Percentiles rank a stretch among this genome's conserved stretches.
Evolutionary conservation across 2,329 filamentous ascomycete species (phyloP).

Genomic region (Colletotrichum tanaceti): DNA sequence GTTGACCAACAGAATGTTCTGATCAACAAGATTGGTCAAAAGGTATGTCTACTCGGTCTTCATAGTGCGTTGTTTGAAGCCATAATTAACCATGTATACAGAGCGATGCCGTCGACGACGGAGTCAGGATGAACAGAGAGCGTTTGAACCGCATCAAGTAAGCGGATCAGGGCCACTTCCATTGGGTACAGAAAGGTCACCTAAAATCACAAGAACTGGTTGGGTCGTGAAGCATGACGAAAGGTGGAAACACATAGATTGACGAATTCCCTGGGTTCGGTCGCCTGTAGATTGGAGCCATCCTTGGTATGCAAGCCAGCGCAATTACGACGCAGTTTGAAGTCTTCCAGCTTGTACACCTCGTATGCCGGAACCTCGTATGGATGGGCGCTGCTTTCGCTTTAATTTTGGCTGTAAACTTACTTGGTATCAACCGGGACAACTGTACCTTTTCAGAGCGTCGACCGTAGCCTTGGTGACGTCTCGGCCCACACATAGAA

Average conservation of each 20-base stretch:
- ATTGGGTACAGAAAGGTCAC: not conserved
- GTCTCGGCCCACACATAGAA: slow-evolving; percentile 58
- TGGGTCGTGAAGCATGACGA: not conserved
- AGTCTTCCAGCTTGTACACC: slow-evolving; percentile 45
- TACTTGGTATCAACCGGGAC: not conserved
- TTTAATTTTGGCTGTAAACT: not conserved
- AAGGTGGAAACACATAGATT: not conserved
- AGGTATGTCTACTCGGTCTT: slow-evolving; percentile 64
- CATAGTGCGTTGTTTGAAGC: not conserved
- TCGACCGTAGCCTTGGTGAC: slow-evolving; percentile 56
- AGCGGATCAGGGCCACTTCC: not conserved
- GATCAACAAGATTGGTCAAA: slow-evolving; percentile 80
- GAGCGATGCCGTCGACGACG: slow-evolving; percentile 86
- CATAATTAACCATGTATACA: slow-evolving; percentile 53
- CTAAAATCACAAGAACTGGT: not conserved
- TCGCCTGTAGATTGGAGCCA: slow-evolving; percentile 12
- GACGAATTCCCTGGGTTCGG: not conserved
- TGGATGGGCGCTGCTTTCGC: slow-evolving; percentile 43
- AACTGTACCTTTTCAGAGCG: slow-evolving; percentile 59
- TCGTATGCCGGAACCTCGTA: slow-evolving; percentile 47
- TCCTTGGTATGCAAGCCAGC: not conserved
- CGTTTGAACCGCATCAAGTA: slow-evolving; percentile 72
- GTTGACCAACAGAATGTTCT: slow-evolving; percentile 80
- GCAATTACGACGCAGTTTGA: slow-evolving; percentile 35
- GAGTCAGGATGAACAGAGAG: slow-evolving; percentile 82